Evolutionary conservation across 805 yeast genomes (phyloP), one percentile per base, ranked within the genome.

Genomic region (Wickerhamomyces xylosicus): DNA sequence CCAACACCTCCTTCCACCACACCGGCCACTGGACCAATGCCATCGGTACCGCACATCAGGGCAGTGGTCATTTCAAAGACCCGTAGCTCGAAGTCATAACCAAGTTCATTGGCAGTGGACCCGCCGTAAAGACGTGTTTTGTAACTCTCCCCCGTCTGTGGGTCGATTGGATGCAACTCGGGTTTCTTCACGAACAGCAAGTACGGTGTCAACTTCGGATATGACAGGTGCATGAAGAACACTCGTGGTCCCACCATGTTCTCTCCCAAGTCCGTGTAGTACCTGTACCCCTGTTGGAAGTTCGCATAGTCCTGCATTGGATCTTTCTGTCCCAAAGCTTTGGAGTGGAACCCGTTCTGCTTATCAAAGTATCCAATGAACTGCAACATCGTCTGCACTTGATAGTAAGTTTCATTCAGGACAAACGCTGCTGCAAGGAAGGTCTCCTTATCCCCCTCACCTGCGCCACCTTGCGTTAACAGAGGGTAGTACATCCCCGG

Each of bases 371-470:
- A 54, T 3, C 72, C 71, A 33, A 65, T 53, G 29, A 67, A 61
- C 22, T 45, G 52, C 8, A 64, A 57, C 18, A 55, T 53, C 8
- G 53, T 45, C 36, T 54, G 46, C 4, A 67, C 65, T 53, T 75
- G 83, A 54, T 63, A 68, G 53, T 66, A 72, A 7, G 68, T 64
- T 31, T 61, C 56, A 0, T 54, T 44, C 48, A 73, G 50, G 0
- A 63, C 81, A 16, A 66, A 62, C 2, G 83, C 79, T 2, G 84
- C 82, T 2, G 79, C 73, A 28, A 73, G 72, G 48, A 77, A 78
- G 0, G 85, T 75, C 47, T 78, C 85, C 49, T 78, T 78, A 49
- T 78, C 85, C 33, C 85, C 85, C 58, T 78, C 80, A n/a, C 85
- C 85, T 0, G 83, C 81, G 18, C 76, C 67, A 2, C 84, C 84